Percentiles rank a stretch among this genome's conserved stretches.
Conservation (phyloP, 805 yeast genomes). For the Sugiyamaella smithiae region DNA sequence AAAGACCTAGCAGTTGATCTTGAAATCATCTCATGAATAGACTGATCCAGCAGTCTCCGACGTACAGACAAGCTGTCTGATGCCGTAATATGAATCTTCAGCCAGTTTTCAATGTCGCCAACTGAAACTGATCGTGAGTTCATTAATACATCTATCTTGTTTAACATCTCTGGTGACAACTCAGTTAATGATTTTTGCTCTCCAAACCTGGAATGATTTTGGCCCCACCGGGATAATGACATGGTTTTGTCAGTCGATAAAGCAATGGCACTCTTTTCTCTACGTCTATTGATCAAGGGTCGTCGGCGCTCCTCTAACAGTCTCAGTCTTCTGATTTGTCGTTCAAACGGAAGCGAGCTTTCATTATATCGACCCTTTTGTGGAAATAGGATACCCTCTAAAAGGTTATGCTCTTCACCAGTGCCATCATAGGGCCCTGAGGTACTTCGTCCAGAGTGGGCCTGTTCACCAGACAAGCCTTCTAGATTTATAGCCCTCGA, state of each 20-base stretch:
- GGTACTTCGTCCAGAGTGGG: not conserved
- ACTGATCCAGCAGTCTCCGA: constrained; percentile 20
- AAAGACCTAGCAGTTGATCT: constrained; percentile 25
- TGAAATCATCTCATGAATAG: constrained; percentile 22
- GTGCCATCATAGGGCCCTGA: not conserved
- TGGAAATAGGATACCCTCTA: constrained; percentile 10
- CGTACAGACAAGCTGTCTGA: constrained; percentile 17
- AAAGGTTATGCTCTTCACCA: constrained; percentile 9
- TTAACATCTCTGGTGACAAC: constrained; percentile 14
- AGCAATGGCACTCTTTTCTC: not conserved
- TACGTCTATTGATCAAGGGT: constrained; percentile 3
- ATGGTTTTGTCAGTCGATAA: constrained; percentile 1
- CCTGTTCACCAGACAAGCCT: not conserved
- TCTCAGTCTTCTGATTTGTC: constrained; percentile 21
- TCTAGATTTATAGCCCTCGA: not conserved
- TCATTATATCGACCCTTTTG: not conserved
- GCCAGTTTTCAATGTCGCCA: constrained; percentile 25
- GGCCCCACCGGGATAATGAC: constrained; percentile 11
- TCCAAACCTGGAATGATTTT: constrained; percentile 11
- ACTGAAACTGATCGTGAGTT: constrained; percentile 21
- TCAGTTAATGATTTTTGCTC: constrained; percentile 4
- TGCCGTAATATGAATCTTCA: constrained; percentile 19
- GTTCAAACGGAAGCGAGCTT: constrained; percentile 14
- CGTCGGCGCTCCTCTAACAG: constrained; percentile 15
- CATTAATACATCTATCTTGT: constrained; percentile 16